Percentiles rank a stretch among this genome's conserved stretches.
These are phyloP conservation scores for Mucor plumbeus DNA, from an alignment of 371 early-diverging fungal species.

Conservation along the genomic window DNA sequence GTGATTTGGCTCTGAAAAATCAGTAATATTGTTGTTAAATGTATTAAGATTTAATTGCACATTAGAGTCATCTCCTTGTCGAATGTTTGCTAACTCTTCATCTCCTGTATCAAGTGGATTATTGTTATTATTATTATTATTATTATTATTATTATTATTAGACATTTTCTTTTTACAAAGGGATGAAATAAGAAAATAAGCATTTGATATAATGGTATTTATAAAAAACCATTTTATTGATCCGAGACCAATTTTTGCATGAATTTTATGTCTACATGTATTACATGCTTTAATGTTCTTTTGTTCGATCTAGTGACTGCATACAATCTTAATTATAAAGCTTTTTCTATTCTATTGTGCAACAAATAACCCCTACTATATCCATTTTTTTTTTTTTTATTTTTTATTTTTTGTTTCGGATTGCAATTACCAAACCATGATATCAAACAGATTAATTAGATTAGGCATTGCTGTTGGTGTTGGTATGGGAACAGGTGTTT, in stretches of 20 bases:
- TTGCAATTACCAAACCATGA: slow-evolving; percentile 18
- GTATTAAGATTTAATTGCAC: not conserved
- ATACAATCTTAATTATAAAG: not conserved
- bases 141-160: no score
- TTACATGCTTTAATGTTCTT: not conserved
- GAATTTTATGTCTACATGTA: not conserved
- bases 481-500: slow-evolving; percentile 51
- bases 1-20: slow-evolving; percentile 1
- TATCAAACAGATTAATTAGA: slow-evolving; percentile 30
- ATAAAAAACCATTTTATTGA: not conserved
- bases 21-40: not conserved
- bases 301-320: slow-evolving; percentile 4
- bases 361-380: not conserved
- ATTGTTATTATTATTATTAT: not conserved
- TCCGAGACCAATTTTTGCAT: not conserved
- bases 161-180: no score
- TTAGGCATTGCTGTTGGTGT: slow-evolving; percentile 43
- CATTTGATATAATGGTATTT: no score
- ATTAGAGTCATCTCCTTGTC: slow-evolving; percentile 22
- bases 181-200: not conserved
- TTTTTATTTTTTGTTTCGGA: slow-evolving; percentile 7
- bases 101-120: slow-evolving; percentile 10
- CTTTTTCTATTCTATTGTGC: not conserved
- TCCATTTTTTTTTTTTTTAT: not conserved
- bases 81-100: slow-evolving; percentile 4